Base-by-base conservation (phyloP, 192 early-diverging fungal genomes). In the Mortierella antarctica region DNA sequence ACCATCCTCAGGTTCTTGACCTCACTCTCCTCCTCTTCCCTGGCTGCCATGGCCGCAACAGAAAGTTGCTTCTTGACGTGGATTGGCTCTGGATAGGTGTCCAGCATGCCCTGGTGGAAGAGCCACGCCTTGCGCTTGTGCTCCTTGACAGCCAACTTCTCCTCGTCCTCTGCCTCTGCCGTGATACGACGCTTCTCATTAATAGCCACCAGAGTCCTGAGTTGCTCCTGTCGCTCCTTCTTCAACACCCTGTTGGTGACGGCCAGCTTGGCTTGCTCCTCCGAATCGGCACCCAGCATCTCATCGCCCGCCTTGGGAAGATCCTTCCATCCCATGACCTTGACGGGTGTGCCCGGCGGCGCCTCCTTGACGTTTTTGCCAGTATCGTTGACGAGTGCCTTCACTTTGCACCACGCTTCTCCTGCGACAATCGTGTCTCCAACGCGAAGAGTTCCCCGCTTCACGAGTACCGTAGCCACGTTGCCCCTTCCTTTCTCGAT, bases 281-380 rank as follows among this genome's bases (percentile, higher is more conserved):
- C 86, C 6, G 82, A 74, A 46, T 86, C 86, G 4, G 93, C 93
- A 53, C 94, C 92, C 23, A 99, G 71, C 17, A 93, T 95, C 74
- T 92, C 86, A 70, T 99, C 96, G 31, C 97, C 97, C 15, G 97
- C 95, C 47, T 86, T 83, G 8, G 97, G 97, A 40, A 97, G 84
- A 11, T 94, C 94, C 69, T 95, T 95, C 97, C 97, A 99, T 5
- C 97, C 97, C 74, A 89, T 92, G 13, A 97, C 87, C 71, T 93
- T 89, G 52, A 97, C 95, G 6, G 97, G 94, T 3, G 84, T 88
- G 20, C 94, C 95, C 5, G 97, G 97, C 12, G 88, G 87, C n/a
- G 94, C 96, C 67, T 89, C 82, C 70, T 90, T 88, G 10, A 97
- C 79, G 2, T 83, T 50, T 48, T 89, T 87, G 17, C 95, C 93